Evolutionary conservation across 148 eudicot species (phyloP).

Genomic region (Chenopodium formosanum): DNA sequence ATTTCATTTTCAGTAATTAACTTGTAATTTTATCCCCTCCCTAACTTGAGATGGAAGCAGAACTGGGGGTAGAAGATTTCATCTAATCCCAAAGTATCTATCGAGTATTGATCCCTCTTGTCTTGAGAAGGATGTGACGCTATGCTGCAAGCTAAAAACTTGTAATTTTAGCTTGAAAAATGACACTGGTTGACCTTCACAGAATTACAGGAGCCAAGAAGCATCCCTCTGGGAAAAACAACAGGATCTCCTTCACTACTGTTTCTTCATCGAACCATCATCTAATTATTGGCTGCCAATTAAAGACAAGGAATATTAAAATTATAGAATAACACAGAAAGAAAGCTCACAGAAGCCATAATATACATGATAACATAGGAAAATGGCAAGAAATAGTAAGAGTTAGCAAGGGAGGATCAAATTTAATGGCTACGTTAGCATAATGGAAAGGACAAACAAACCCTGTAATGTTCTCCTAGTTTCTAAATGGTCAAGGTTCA

Average conservation of each 20-base stretch:
- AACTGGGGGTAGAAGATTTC: background rate
- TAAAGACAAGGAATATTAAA: too few species aligned
- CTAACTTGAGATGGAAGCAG: background rate
- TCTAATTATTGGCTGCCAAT: background rate
- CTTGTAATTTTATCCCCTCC: slow-evolving; percentile 30
- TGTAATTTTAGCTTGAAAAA: background rate
- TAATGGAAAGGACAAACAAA: background rate
- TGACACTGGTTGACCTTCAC: background rate
- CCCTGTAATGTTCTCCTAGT: background rate
- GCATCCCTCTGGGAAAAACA: background rate
- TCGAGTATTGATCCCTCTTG: background rate
- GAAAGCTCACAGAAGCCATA: too few species aligned
- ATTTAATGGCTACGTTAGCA: background rate
- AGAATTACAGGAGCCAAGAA: background rate
- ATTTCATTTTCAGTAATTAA: background rate
- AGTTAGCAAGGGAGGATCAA: background rate
- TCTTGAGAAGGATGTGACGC: background rate
- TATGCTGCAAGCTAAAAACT: background rate
- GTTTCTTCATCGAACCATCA: background rate
- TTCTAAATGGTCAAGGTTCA: background rate
- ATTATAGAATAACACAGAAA: too few species aligned
- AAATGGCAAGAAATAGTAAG: background rate
- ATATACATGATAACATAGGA: too few species aligned
- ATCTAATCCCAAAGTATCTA: background rate
- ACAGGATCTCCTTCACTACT: background rate